Conservation (phyloP, 2,329 filamentous ascomycete species). For the Thelonectria olida region DNA sequence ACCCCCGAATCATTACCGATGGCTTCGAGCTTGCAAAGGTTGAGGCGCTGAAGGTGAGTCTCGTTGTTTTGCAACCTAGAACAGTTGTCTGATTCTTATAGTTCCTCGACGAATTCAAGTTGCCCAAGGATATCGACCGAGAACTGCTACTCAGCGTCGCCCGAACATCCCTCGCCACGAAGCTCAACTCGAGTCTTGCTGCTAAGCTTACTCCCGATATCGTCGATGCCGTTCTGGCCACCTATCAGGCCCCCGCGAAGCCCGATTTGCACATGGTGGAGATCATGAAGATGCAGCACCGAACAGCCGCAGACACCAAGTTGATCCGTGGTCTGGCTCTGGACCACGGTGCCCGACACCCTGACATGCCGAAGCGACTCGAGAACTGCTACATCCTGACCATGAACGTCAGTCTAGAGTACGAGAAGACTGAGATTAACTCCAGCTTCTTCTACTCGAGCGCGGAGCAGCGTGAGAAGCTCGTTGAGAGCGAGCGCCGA, state of each 20-base stretch:
- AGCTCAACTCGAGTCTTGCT: conserved; percentile 89
- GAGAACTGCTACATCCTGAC: conserved; percentile 96
- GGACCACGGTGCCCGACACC: conserved; percentile 95
- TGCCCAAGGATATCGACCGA: conserved; percentile 86
- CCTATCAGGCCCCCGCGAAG: conserved; percentile 88
- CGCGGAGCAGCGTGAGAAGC: conserved; percentile 95
- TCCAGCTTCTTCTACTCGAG: conserved; percentile 98
- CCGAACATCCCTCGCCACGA: conserved; percentile 92
- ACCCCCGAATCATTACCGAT: conserved; percentile 95
- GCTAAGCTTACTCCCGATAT: conserved; percentile 93
- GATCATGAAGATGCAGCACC: conserved; percentile 99
- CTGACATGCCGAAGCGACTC: conserved; percentile 96
- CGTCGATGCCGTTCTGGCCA: conserved; percentile 94
- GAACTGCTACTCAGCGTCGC: conserved; percentile 94
- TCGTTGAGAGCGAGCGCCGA: conserved; percentile 94
- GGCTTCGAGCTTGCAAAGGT: conserved; percentile 97
- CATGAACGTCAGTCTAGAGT: conserved; percentile 95
- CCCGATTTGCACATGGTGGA: conserved; percentile 99
- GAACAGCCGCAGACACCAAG: conserved; percentile 93
- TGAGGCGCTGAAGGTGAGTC: conserved; percentile 81
- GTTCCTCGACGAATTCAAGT: conserved; percentile 96
- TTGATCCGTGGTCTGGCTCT: conserved; percentile 92
- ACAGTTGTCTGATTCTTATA: conserved; percentile 46
- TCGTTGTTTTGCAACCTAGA: background rate
- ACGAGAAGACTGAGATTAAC: conserved; percentile 99